These are phyloP conservation scores for Vitis rupestris DNA, from an alignment of 164 flowering plant species.

Conservation along the genomic window DNA sequence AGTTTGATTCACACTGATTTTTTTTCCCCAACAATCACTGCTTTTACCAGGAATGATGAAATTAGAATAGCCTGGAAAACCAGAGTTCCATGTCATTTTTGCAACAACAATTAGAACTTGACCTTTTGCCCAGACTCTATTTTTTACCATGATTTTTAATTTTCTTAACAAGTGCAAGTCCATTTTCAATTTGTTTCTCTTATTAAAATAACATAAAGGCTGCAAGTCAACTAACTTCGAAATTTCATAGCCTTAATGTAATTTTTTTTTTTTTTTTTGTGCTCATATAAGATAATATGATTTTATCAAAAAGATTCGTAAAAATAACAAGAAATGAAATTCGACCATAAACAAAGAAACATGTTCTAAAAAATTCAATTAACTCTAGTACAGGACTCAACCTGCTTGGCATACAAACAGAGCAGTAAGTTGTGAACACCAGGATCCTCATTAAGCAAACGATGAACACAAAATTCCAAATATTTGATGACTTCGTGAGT, in stretches of 20 bases:
- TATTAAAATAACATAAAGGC: background rate
- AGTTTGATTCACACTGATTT: background rate
- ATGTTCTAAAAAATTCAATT: background rate
- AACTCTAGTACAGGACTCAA: conserved; percentile 10
- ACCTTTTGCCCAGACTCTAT: no score
- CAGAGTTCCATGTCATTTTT: background rate
- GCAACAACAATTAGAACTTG: no score
- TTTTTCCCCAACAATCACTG: background rate
- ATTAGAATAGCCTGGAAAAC: background rate
- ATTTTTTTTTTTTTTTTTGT: no score
- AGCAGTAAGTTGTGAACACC: conserved; percentile 95
- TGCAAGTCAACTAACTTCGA: background rate
- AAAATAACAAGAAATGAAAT: background rate
- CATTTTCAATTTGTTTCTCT: background rate
- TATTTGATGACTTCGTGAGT: conserved; percentile 97
- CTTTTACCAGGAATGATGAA: background rate
- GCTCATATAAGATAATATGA: no score
- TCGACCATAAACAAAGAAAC: background rate
- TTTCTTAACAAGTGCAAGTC: background rate
- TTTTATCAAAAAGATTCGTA: no score
- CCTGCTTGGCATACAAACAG: conserved; percentile 96
- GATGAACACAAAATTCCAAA: conserved; percentile 91
- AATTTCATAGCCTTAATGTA: background rate
- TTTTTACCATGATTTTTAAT: background rate
- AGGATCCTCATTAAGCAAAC: conserved; percentile 94